phyloP scores from a whole-genome alignment of 352 stramenopile species.

The Pythium scleroteichum region DNA sequence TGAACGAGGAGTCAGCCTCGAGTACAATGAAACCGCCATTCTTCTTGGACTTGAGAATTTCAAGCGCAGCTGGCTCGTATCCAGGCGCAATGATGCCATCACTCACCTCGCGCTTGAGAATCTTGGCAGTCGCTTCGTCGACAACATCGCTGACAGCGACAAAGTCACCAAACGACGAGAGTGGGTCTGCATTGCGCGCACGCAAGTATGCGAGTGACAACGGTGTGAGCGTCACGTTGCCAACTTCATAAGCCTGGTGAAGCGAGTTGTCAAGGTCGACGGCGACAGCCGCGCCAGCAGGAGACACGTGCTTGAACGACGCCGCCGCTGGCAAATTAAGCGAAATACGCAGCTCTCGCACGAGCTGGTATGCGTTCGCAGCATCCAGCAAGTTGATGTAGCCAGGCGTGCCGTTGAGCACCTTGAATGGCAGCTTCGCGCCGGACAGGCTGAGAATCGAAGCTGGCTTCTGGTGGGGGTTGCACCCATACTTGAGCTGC shows the following conservation, averaged over 20 bases:
- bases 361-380: conserved; percentile 99
- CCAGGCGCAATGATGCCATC: conserved; percentile 99
- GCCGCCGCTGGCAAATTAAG: conserved; percentile 93
- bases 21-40: conserved; percentile 99
- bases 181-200: conserved; percentile 97
- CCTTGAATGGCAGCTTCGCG: conserved; percentile 82
- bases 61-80: conserved; percentile 97
- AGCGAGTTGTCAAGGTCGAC: conserved; percentile 95
- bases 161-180: conserved; percentile 99
- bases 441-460: conserved; percentile 69
- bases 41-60: conserved; percentile 99
- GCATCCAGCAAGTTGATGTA: conserved; percentile 99
- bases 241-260: conserved; percentile 94
- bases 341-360: conserved; percentile 95
- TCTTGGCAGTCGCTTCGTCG: conserved; percentile 97
- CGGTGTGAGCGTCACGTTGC: conserved; percentile 92
- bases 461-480: conserved; percentile 98
- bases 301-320: conserved; percentile 99
- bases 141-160: conserved; percentile 98
- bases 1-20: conserved; percentile 92
- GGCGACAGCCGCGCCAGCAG: conserved; percentile 95
- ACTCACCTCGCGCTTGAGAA: conserved; percentile 98
- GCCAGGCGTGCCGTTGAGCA: conserved; percentile 93
- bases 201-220: conserved; percentile 97
- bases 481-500: conserved; percentile 96